These are phyloP conservation scores for Leucocoprinus birnbaumii DNA, from an alignment of 768 basidiomycete species.

Conservation along the genomic window DNA sequence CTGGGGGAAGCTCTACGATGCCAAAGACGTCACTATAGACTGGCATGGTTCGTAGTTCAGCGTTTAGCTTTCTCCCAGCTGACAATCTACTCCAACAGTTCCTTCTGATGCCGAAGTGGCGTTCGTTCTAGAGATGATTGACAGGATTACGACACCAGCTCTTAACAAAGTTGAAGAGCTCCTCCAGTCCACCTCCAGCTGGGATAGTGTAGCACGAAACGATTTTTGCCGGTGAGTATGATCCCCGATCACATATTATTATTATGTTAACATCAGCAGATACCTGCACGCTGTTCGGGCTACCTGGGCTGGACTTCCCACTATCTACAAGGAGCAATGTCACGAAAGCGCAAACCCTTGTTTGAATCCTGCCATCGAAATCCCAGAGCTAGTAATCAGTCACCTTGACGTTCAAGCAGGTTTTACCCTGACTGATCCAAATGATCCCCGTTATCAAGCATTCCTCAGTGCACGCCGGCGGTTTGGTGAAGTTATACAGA, in stretches of 20 bases:
- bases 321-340: conserved; percentile 55
- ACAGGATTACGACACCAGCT: conserved; percentile 61
- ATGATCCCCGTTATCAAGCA: conserved; percentile 71
- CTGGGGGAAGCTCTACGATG: conserved; percentile 82
- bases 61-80: conserved; percentile 8
- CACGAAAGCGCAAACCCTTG: conserved; percentile 59
- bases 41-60: conserved; percentile 70
- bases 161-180: conserved; percentile 66
- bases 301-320: conserved; percentile 76
- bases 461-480: conserved; percentile 54
- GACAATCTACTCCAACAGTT: conserved; percentile 30
- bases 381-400: conserved; percentile 66
- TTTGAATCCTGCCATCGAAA: conserved; percentile 58
- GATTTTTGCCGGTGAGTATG: conserved; percentile 76
- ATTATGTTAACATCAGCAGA: conserved; percentile 26
- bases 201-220: conserved; percentile 68
- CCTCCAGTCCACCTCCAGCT: conserved; percentile 48
- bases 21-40: conserved; percentile 76
- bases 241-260: not conserved
- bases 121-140: conserved; percentile 77
- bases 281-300: conserved; percentile 70
- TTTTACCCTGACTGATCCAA: conserved; percentile 68
- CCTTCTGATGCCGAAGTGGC: conserved; percentile 70
- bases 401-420: conserved; percentile 70
- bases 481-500: conserved; percentile 66